Conservation (phyloP, 176 grass and related monocot genomes). For the Musa itinerans region DNA sequence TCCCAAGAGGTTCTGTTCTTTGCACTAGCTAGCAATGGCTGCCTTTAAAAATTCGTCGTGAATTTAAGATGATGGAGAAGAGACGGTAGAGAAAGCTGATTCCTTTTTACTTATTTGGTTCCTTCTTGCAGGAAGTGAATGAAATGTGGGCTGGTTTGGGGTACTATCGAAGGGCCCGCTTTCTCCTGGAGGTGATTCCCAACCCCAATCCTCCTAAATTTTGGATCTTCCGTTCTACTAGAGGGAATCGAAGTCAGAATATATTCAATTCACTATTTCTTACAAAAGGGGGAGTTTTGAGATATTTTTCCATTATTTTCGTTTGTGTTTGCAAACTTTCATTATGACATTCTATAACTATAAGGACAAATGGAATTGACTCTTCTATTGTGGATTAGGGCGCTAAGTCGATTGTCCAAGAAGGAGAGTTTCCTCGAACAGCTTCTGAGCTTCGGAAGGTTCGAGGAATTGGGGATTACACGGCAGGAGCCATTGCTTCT, state of each 20-base stretch:
- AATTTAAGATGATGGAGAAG: neutral
- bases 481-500: conserved; percentile 86
- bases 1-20: conserved; percentile 55
- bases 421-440: conserved; percentile 52
- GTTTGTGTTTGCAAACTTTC: neutral
- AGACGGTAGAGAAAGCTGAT: neutral
- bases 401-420: conserved; percentile 58
- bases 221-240: conserved; percentile 3
- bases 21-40: neutral
- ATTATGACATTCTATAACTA: neutral
- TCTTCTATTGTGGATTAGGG: conserved; percentile 38
- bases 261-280: too few species aligned
- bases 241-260: neutral
- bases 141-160: conserved; percentile 95
- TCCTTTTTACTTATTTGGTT: conserved; percentile 7
- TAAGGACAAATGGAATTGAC: neutral
- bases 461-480: conserved; percentile 85
- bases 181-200: conserved; percentile 66
- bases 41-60: neutral
- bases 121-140: conserved; percentile 74
- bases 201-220: conserved; percentile 1
- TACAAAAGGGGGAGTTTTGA: too few species aligned
- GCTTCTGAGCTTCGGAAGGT: conserved; percentile 48
- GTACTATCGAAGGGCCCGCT: conserved; percentile 90
- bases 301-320: neutral